Conservation (phyloP, 176 grass and related monocot genomes). For the Chloris gayana region DNA sequence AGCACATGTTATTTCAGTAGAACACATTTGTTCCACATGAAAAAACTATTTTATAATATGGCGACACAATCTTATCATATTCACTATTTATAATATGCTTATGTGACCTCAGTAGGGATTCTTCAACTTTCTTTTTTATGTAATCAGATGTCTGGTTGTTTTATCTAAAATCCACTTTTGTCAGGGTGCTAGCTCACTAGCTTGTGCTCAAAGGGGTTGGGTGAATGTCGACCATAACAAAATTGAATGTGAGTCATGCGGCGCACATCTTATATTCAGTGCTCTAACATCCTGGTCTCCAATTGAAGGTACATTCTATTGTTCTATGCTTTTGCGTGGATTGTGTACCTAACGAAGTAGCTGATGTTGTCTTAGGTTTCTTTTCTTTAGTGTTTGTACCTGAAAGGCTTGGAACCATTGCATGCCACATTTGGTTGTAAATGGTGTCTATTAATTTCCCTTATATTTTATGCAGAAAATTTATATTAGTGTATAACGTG, state of each 20-base stretch:
- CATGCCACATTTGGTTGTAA: background rate
- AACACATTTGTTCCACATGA: constrained; percentile 10
- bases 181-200: constrained; percentile 70
- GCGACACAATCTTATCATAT: background rate
- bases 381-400: constrained; percentile 2
- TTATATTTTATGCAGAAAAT: background rate
- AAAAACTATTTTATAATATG: background rate
- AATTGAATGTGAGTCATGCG: constrained; percentile 93
- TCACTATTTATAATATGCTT: too few species aligned
- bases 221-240: constrained; percentile 76
- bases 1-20: background rate
- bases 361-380: background rate
- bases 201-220: constrained; percentile 90
- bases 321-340: constrained; percentile 22
- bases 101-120: constrained; percentile 6
- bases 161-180: constrained; percentile 19
- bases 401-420: constrained; percentile 2
- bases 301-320: constrained; percentile 68
- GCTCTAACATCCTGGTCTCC: constrained; percentile 61
- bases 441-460: background rate
- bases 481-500: background rate
- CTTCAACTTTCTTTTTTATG: constrained; percentile 15
- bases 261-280: constrained; percentile 70
- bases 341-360: constrained; percentile 27
- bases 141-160: background rate